Conservation (phyloP, 352 stramenopile species). For the Pythium apleroticum region DNA sequence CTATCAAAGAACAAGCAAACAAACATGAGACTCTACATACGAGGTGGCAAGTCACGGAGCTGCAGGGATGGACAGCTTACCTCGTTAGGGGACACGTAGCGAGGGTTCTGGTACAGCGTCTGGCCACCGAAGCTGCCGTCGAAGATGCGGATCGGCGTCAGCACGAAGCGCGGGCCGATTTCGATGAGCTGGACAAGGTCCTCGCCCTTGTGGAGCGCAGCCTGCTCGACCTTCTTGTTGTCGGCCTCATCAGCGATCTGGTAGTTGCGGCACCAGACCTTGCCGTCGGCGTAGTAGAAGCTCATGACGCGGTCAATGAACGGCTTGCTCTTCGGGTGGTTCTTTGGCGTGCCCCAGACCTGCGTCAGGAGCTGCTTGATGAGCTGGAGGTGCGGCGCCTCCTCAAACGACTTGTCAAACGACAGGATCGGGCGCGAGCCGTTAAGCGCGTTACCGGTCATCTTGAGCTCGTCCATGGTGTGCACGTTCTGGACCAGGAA, state of each 20-base stretch:
- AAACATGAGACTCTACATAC: neutral
- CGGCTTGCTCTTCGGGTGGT: conserved; percentile 99
- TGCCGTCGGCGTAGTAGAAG: conserved; percentile 93
- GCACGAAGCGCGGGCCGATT: conserved; percentile 98
- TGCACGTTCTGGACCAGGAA: conserved; percentile 99
- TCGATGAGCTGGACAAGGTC: conserved; percentile 97
- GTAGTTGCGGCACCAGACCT: conserved; percentile 99
- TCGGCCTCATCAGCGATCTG: conserved; percentile 87
- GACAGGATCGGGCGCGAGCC: conserved; percentile 97
- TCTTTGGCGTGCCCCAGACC: conserved; percentile 94
- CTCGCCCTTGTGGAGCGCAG: conserved; percentile 79
- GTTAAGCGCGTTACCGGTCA: conserved; percentile 98
- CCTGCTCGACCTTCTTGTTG: conserved; percentile 91
- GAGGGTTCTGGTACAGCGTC: conserved; percentile 98
- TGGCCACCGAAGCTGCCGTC: conserved; percentile 97
- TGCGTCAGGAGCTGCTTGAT: conserved; percentile 97
- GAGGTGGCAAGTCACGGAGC: neutral
- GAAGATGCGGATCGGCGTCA: conserved; percentile 99
- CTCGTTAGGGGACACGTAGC: conserved; percentile 97
- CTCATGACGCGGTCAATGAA: conserved; percentile 99
- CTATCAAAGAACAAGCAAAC: conserved; percentile 20
- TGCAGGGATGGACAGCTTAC: conserved; percentile 36
- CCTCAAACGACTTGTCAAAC: conserved; percentile 96
- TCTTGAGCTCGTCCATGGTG: conserved; percentile 99
- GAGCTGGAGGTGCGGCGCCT: conserved; percentile 90